These are phyloP conservation scores for Pestalotiopsis fici DNA, from an alignment of 2,329 filamentous ascomycete genomes.

Conservation along the genomic window DNA sequence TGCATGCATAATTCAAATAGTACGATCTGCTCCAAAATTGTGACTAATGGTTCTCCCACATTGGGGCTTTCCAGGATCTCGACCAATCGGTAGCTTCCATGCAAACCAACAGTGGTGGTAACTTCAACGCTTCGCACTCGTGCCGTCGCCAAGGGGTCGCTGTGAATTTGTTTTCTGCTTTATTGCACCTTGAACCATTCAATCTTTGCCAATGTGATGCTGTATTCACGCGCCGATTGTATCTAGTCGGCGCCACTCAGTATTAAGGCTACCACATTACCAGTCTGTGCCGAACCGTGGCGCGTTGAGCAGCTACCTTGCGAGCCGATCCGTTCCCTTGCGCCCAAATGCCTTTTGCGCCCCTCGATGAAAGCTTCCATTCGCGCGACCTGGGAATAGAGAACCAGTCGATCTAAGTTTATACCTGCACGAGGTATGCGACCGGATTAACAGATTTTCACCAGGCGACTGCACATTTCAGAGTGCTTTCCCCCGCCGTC, in stretches of 20 bases:
- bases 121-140: not conserved
- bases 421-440: constrained; percentile 7
- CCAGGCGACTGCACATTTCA: constrained; percentile 8
- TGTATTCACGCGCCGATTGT: constrained; percentile 2
- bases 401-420: not conserved
- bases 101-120: constrained; percentile 1
- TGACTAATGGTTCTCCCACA: not conserved
- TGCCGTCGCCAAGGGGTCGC: not conserved
- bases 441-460: not conserved
- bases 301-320: constrained; percentile 4
- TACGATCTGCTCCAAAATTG: not conserved
- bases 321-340: not conserved
- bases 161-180: not conserved
- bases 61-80: not conserved
- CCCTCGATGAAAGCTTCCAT: not conserved
- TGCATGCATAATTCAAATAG: not conserved
- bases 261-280: not conserved
- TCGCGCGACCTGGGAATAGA: not conserved
- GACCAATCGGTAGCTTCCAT: constrained; percentile 1
- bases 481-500: not conserved
- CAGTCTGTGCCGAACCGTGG: not conserved
- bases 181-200: not conserved
- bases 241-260: not conserved
- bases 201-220: not conserved
- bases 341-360: constrained; percentile 13